Percentiles rank a stretch among this genome's conserved stretches.
Evolutionary conservation across 495 filamentous ascomycete species (phyloP).

Genomic region (Penicillium paradoxum): DNA sequence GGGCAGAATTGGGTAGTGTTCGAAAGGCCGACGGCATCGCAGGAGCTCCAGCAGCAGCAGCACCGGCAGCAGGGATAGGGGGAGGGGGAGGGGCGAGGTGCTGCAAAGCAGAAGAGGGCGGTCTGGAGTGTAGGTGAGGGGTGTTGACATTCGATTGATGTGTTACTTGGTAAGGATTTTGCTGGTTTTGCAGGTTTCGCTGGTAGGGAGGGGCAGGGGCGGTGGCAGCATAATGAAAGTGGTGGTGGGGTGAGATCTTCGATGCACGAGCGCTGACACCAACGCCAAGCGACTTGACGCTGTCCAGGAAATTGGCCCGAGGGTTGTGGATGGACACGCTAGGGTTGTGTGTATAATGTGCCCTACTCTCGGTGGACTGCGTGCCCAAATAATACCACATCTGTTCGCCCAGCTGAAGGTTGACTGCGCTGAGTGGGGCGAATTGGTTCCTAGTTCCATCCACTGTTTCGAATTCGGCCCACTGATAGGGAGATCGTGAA

Average conservation of each 20-base stretch:
- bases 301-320: constrained; percentile 56
- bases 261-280: constrained; percentile 23
- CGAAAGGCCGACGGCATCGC: constrained; percentile 51
- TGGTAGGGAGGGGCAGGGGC: constrained; percentile 30
- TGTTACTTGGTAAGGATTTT: constrained; percentile 29
- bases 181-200: constrained; percentile 16
- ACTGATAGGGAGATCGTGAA: constrained; percentile 54
- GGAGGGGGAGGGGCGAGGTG: constrained; percentile 36
- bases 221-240: constrained; percentile 30
- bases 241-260: constrained; percentile 36
- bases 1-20: constrained; percentile 40
- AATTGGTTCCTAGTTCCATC: constrained; percentile 36
- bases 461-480: constrained; percentile 75
- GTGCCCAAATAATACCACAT: constrained; percentile 88
- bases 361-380: constrained; percentile 84
- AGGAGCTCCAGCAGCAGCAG: constrained; percentile 38
- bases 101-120: constrained; percentile 39
- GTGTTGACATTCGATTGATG: constrained; percentile 21
- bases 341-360: constrained; percentile 85
- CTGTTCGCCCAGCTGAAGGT: constrained; percentile 63
- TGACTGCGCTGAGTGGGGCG: constrained; percentile 55
- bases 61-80: constrained; percentile 21
- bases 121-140: constrained; percentile 27
- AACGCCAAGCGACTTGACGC: constrained; percentile 44
- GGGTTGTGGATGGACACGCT: constrained; percentile 52